Conservation (phyloP, 345 rosid genomes). For the Moringa oleifera region DNA sequence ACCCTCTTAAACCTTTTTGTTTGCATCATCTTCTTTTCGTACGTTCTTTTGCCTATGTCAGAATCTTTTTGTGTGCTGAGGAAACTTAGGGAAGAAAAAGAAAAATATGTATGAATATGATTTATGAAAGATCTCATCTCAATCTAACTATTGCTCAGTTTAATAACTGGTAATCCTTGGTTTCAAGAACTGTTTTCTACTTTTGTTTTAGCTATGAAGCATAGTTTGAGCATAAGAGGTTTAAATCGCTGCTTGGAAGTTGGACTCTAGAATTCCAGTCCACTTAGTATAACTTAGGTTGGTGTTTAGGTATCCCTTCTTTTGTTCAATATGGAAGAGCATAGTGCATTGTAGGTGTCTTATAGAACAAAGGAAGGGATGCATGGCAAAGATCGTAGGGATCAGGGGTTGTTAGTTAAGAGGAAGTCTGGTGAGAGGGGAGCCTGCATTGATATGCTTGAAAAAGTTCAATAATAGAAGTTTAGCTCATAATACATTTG, state of each 20-base stretch:
- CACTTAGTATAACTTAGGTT: no score
- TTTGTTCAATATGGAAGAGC: background rate
- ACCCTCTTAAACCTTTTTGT: background rate
- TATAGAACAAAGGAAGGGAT: no score
- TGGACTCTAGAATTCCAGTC: background rate
- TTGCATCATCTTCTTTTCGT: background rate
- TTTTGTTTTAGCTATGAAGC: background rate
- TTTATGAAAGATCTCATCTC: background rate
- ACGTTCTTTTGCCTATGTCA: background rate
- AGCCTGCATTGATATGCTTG: no score
- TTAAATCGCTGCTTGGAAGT: background rate
- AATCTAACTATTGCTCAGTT: no score
- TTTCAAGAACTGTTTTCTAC: no score
- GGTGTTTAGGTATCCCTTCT: background rate
- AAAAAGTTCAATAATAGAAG: no score
- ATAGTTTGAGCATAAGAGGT: background rate
- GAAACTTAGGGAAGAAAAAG: background rate
- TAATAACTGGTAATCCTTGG: background rate
- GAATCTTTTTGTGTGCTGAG: slow-evolving; percentile 8
- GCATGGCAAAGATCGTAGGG: no score
- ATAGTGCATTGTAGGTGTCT: no score
- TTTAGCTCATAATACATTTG: no score
- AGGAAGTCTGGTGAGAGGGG: no score
- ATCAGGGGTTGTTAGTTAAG: no score
- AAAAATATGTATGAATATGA: background rate